Conservation (phyloP, 441 rosid species). For the Eutrema salsugineum region DNA sequence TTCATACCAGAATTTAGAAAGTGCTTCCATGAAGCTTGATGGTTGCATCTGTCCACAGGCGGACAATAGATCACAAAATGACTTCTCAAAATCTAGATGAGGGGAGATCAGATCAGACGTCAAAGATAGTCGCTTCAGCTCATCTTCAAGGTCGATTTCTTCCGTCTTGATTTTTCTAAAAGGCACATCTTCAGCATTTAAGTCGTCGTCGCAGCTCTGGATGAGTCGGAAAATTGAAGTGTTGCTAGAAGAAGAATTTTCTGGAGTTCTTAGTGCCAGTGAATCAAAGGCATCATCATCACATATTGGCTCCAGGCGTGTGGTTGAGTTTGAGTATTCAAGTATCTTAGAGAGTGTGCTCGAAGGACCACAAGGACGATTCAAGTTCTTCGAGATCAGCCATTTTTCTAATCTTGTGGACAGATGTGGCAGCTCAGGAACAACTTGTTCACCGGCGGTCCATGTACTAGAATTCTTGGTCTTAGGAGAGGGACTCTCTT, state of each 20-base stretch:
- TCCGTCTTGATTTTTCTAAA: constrained; percentile 25
- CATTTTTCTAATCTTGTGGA: constrained; percentile 76
- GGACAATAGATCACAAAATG: constrained; percentile 64
- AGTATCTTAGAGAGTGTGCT: constrained; percentile 76
- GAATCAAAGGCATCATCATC: constrained; percentile 26
- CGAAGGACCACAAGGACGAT: constrained; percentile 56
- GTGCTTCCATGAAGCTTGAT: constrained; percentile 51
- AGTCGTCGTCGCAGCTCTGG: constrained; percentile 21
- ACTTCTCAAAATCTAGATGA: constrained; percentile 35
- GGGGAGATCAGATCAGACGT: constrained; percentile 42
- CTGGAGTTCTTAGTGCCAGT: constrained; percentile 44
- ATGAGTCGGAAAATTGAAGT: constrained; percentile 38
- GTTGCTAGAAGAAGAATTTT: constrained; percentile 26
- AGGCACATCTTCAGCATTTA: constrained; percentile 24
- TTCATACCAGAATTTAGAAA: constrained; percentile 80
- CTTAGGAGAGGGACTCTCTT: constrained; percentile 98
- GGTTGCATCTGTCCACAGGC: constrained; percentile 70
- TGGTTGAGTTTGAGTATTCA: constrained; percentile 49
- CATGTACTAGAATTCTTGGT: constrained; percentile 64
- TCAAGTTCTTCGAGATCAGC: constrained; percentile 64
- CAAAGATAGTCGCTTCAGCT: constrained; percentile 63
- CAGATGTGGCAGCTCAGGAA: constrained; percentile 43
- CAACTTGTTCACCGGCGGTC: constrained; percentile 46
- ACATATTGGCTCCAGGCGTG: constrained; percentile 31
- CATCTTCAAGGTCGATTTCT: constrained; percentile 43